Evolutionary conservation across 768 basidiomycete genomes (phyloP).

Genomic region (Lactarius hatsudake): DNA sequence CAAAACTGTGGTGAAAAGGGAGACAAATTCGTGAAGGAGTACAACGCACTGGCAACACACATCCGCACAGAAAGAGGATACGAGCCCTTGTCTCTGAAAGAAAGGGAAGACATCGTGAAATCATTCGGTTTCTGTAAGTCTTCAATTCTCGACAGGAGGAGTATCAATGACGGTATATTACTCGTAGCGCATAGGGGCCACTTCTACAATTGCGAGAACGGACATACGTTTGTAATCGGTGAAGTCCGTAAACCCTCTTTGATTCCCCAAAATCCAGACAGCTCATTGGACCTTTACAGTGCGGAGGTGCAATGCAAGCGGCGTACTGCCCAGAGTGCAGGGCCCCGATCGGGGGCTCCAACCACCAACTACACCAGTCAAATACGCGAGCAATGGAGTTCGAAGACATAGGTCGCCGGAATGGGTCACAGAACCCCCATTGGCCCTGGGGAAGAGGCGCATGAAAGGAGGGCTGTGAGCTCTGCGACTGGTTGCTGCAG

Average conservation of each 20-base stretch:
- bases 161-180: not conserved
- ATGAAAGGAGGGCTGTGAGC: constrained; percentile 4
- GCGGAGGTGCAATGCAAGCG: constrained; percentile 52
- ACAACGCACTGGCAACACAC: constrained; percentile 25
- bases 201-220: constrained; percentile 44
- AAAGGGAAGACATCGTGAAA: constrained; percentile 32
- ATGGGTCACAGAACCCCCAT: constrained; percentile 29
- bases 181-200: constrained; percentile 33
- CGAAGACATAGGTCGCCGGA: constrained; percentile 40
- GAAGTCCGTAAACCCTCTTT: constrained; percentile 41
- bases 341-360: constrained; percentile 48
- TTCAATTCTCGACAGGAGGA: not conserved
- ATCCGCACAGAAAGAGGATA: constrained; percentile 28
- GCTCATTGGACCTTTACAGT: constrained; percentile 37
- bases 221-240: constrained; percentile 58
- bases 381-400: constrained; percentile 49
- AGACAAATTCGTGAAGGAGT: constrained; percentile 29
- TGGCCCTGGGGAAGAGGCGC: not conserved
- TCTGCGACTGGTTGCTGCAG: too few relatives aligned
- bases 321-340: constrained; percentile 58
- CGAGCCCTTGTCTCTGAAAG: constrained; percentile 31
- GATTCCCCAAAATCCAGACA: not conserved
- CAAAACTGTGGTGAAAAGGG: constrained; percentile 31
- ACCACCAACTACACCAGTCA: constrained; percentile 41
- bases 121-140: constrained; percentile 32